Evolutionary conservation across 225 moss, liverwort and hornwort genomes (phyloP).

Genomic region (Polytrichum commune): DNA sequence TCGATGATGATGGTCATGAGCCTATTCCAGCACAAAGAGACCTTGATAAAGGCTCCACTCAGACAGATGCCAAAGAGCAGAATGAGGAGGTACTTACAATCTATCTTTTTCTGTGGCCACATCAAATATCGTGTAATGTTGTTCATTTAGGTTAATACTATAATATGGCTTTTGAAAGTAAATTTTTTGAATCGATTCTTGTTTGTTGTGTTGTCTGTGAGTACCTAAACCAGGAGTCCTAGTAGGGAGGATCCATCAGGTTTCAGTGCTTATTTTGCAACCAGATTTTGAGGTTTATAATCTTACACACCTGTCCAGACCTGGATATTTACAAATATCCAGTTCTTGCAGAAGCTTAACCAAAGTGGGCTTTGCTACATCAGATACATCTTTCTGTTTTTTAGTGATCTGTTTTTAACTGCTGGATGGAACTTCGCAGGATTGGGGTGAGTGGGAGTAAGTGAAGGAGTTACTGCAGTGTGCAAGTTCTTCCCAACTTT

Average conservation of each 20-base stretch:
- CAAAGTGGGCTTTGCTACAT: neutral
- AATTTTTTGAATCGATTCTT: too few relatives aligned
- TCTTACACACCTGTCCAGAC: neutral
- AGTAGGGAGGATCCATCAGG: too few relatives aligned
- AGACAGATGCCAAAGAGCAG: conserved; percentile 27
- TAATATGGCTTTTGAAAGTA: too few relatives aligned
- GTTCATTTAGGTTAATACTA: too few relatives aligned
- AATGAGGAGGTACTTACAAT: conserved; percentile 50
- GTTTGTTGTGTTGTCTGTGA: too few relatives aligned
- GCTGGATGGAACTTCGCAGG: neutral
- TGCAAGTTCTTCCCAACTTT: neutral
- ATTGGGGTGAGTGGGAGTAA: conserved; percentile 19
- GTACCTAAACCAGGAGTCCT: too few relatives aligned
- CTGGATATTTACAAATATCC: neutral
- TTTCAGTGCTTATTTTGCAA: too few relatives aligned
- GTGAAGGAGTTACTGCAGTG: neutral
- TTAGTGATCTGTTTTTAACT: neutral
- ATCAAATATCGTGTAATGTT: neutral
- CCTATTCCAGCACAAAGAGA: conserved; percentile 18
- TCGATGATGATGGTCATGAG: conserved; percentile 33
- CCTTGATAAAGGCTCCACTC: conserved; percentile 22
- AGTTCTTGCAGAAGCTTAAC: neutral
- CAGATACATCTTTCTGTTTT: neutral
- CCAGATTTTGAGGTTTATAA: too few relatives aligned
- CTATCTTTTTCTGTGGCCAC: neutral